Percentiles rank a stretch among this genome's conserved stretches.
phyloP scores from a whole-genome alignment of 2,329 filamentous ascomycete species.

The Fusarium nurragi region DNA sequence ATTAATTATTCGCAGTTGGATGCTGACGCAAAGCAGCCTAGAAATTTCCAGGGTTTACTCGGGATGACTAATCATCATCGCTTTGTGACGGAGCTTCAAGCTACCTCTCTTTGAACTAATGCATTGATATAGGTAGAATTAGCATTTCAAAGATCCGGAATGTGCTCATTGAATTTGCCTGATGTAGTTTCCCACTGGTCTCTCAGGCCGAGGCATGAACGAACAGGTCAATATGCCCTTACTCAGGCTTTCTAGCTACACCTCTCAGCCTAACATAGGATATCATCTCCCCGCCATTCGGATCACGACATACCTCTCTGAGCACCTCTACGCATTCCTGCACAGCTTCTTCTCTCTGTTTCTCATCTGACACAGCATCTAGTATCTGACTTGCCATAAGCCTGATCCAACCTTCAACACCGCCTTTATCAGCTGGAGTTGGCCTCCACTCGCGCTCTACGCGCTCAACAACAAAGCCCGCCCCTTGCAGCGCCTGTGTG shows the following conservation, averaged over 20 bases:
- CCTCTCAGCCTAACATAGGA: slow-evolving; percentile 65
- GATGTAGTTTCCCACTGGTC: not conserved
- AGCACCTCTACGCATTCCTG: slow-evolving; percentile 65
- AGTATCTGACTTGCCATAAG: slow-evolving; percentile 70
- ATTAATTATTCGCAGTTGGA: slow-evolving; percentile 1
- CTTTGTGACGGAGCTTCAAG: not conserved
- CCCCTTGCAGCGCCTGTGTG: slow-evolving; percentile 54
- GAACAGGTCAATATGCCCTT: not conserved
- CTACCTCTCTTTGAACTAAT: not conserved
- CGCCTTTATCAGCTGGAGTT: slow-evolving; percentile 66
- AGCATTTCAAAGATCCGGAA: not conserved
- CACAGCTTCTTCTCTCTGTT: slow-evolving; percentile 62
- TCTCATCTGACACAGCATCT: slow-evolving; percentile 58
- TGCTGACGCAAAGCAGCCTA: slow-evolving; percentile 36
- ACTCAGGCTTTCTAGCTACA: slow-evolving; percentile 53
- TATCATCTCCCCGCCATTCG: slow-evolving; percentile 65
- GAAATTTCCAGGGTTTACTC: slow-evolving; percentile 34
- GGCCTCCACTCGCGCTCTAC: slow-evolving; percentile 72
- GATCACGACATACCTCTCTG: slow-evolving; percentile 62
- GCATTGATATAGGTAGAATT: not conserved
- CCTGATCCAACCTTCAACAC: slow-evolving; percentile 72
- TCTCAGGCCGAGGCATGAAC: not conserved
- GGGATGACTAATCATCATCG: slow-evolving; percentile 38
- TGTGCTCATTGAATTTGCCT: not conserved
- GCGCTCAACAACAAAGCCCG: slow-evolving; percentile 60